phyloP scores from a whole-genome alignment of 1,139 yeast species.

The Ogataea hybrid region DNA sequence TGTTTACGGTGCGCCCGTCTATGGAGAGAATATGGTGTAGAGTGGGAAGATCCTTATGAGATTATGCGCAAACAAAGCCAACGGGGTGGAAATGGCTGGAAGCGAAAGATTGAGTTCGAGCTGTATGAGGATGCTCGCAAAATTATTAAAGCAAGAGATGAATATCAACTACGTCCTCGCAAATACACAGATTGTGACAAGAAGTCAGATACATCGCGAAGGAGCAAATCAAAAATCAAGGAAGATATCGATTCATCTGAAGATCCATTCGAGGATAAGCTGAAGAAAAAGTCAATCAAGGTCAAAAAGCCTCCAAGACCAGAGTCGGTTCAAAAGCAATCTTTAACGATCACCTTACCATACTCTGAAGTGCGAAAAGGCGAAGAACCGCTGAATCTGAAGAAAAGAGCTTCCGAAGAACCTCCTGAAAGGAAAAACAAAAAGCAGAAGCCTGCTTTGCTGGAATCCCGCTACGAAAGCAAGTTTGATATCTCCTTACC shows the following conservation, averaged over 20 bases:
- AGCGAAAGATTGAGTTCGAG: constrained; percentile 68
- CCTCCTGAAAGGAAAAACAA: constrained; percentile 3
- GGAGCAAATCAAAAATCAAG: constrained; percentile 2
- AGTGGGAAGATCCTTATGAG: constrained; percentile 84
- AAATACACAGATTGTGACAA: constrained; percentile 5
- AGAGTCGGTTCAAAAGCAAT: neutral
- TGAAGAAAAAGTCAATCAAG: constrained; percentile 5
- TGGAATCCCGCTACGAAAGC: constrained; percentile 22
- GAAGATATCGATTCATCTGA: neutral
- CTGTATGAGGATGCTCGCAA: constrained; percentile 61
- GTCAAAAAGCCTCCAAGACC: constrained; percentile 5
- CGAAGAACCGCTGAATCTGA: constrained; percentile 2
- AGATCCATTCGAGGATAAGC: constrained; percentile 1
- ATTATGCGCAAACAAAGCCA: constrained; percentile 51
- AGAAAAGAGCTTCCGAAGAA: constrained; percentile 5
- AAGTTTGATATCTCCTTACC: constrained; percentile 15
- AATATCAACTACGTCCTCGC: constrained; percentile 1
- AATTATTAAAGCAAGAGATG: constrained; percentile 46
- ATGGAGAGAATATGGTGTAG: constrained; percentile 88
- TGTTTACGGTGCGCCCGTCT: constrained; percentile 85
- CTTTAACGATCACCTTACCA: constrained; percentile 5
- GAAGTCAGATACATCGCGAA: neutral
- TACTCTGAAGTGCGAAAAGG: constrained; percentile 1
- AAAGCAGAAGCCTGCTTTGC: neutral
- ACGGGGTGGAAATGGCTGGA: constrained; percentile 50